Conservation (phyloP, 345 rosid species). For the Pistacia integerrima region DNA sequence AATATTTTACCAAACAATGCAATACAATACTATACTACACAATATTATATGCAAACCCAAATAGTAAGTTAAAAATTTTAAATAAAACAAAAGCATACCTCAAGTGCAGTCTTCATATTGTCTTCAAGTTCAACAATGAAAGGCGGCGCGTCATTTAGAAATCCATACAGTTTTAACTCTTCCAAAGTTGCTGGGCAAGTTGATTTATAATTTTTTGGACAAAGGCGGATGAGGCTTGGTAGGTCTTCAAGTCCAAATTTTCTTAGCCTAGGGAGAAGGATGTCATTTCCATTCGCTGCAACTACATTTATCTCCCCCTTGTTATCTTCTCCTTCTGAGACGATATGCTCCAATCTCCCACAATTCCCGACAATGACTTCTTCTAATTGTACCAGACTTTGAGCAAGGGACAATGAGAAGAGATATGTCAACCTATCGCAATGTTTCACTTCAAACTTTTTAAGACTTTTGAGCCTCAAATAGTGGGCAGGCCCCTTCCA, state of each 20-base stretch:
- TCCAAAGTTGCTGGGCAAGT: background rate
- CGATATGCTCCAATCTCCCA: no score
- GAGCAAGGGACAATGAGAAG: constrained; percentile 10
- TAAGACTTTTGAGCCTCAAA: constrained; percentile 10
- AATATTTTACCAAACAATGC: no score
- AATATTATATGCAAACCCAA: no score
- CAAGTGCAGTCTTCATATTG: no score
- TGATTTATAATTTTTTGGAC: background rate
- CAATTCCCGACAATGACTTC: background rate
- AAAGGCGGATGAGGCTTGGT: background rate
- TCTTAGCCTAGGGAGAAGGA: background rate
- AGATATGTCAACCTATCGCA: background rate
- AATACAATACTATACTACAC: no score
- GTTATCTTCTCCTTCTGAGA: no score
- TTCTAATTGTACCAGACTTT: background rate
- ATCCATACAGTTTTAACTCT: background rate
- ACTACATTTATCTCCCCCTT: background rate
- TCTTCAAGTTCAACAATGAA: background rate
- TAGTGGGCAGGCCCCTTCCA: constrained; percentile 14
- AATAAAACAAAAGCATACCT: no score
- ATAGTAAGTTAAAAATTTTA: no score
- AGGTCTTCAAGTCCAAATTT: no score
- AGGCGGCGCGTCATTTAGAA: no score
- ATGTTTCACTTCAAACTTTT: no score
- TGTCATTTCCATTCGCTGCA: background rate